Percentiles rank a stretch among this genome's conserved stretches.
Evolutionary conservation across 2,329 filamentous ascomycete genomes (phyloP).

Genomic region (Teratosphaeria viscida): DNA sequence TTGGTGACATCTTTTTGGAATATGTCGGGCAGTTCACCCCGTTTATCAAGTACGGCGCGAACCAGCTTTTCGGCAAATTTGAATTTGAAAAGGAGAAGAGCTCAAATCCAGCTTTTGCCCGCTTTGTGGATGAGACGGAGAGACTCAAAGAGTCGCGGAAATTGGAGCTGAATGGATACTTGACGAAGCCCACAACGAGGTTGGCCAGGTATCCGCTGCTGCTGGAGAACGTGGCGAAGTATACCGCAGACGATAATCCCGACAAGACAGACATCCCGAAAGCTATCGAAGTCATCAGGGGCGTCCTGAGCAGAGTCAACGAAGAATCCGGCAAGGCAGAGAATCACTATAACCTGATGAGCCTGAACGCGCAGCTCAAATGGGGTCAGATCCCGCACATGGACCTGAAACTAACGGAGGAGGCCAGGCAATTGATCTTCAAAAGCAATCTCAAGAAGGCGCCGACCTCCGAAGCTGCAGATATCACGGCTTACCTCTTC

Average conservation of each 20-base stretch:
- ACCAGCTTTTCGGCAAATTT: slow-evolving; percentile 92
- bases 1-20: slow-evolving; percentile 90
- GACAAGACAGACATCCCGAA: slow-evolving; percentile 89
- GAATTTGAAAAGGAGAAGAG: slow-evolving; percentile 96
- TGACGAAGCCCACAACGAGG: slow-evolving; percentile 94
- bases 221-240: slow-evolving; percentile 82
- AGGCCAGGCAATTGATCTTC: slow-evolving; percentile 83
- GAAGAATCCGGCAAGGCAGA: slow-evolving; percentile 93
- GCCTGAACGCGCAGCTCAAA: slow-evolving; percentile 81
- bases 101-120: slow-evolving; percentile 71
- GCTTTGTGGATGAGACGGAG: slow-evolving; percentile 94
- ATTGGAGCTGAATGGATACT: slow-evolving; percentile 89
- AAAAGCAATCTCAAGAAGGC: slow-evolving; percentile 92
- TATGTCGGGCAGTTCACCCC: slow-evolving; percentile 88
- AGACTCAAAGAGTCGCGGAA: slow-evolving; percentile 93
- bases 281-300: slow-evolving; percentile 75
- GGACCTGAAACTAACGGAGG: slow-evolving; percentile 87
- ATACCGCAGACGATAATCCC: slow-evolving; percentile 77
- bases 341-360: slow-evolving; percentile 91
- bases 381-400: slow-evolving; percentile 85
- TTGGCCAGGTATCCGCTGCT: slow-evolving; percentile 87
- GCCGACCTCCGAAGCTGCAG: slow-evolving; percentile 66
- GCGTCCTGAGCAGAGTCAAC: slow-evolving; percentile 80
- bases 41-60: slow-evolving; percentile 92
- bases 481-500: slow-evolving; percentile 91